phyloP scores from a whole-genome alignment of 495 filamentous ascomycete genomes.

The Aspergillus cavernicola region DNA sequence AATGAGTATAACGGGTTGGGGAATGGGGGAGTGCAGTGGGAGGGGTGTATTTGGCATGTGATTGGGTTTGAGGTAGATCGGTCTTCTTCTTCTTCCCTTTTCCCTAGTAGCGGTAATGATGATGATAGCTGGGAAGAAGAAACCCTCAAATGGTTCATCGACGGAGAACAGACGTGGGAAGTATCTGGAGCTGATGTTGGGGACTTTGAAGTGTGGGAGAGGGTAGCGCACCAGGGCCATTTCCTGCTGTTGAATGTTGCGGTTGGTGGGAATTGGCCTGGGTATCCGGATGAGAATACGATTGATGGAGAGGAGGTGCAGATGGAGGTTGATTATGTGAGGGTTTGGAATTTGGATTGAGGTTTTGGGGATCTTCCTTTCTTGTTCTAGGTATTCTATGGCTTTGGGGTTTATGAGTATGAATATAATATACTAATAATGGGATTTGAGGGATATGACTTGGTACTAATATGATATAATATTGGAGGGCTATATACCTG shows the following conservation, averaged over 20 bases:
- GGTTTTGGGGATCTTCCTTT: neutral
- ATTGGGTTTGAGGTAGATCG: constrained; percentile 10
- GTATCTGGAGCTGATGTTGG: constrained; percentile 1
- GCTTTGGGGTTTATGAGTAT: too few relatives aligned
- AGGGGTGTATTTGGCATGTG: constrained; percentile 3
- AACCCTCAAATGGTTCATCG: constrained; percentile 2
- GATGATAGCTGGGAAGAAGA: neutral
- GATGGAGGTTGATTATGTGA: constrained; percentile 11
- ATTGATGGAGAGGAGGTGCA: constrained; percentile 6
- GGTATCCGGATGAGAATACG: constrained; percentile 11
- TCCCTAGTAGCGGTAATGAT: neutral
- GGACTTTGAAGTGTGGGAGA: neutral
- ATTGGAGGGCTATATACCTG: too few relatives aligned
- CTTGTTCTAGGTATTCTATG: too few relatives aligned
- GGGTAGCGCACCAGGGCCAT: neutral
- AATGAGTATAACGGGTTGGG: constrained; percentile 7
- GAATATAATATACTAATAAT: too few relatives aligned
- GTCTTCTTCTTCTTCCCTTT: neutral
- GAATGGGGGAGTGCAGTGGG: constrained; percentile 1
- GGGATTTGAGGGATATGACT: too few relatives aligned
- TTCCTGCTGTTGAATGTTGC: constrained; percentile 12
- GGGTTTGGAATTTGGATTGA: constrained; percentile 7
- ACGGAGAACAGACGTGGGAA: neutral
- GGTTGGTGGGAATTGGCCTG: constrained; percentile 11
- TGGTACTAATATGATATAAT: too few relatives aligned